Base-by-base conservation (phyloP, 2,329 filamentous ascomycete species). In the Pezizomycotina sp. region DNA sequence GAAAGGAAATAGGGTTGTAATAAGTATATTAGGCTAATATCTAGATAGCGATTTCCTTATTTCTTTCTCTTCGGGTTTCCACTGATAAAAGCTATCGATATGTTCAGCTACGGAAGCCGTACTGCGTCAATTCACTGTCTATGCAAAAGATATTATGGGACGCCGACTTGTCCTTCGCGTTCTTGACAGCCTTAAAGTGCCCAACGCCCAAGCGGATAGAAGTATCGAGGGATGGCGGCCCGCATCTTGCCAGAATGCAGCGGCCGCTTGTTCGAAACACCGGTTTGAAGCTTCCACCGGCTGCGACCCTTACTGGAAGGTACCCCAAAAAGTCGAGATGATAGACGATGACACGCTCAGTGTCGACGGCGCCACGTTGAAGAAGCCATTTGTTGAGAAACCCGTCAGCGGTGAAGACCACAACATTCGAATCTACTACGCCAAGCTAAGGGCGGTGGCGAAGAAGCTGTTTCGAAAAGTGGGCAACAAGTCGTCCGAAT, bases 81-180 rank as follows among this genome's bases (percentile, higher is more conserved):
- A 0, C 62, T 98, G 29, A 84, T 95, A 98, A 98, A 56, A 89
- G 91, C 4, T 92, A 98, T 50, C 81, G 83, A 21, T 98, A 98
- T 57, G 81, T 83, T 44, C 82, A 83, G 52, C 69, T 92, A 7
- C 74, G 89, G 37, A 92, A 92, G 54, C 89, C 89, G 1, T 95
- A 93, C 51, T 93, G 86, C 55, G 84, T 98, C 53, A 98, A 98
- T 54, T 86, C 98, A 56, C 65, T 98, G 27, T 80, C 83, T 1
- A 93, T 98, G 82, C 89, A 98, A 56, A 84, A 91, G 57, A 73
- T 98, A 4, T 63, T 98, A 3, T 98, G 89, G 89, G 89, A 98
- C 56, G 74, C 91, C 30, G 75, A 91, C 21, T 64, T 95, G 15
- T 95, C 89, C 50, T 66, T 98, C 13, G 74, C 71, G 38, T 77